These are phyloP conservation scores for Fusarium lateritium DNA, from an alignment of 2,329 filamentous ascomycete species.

Conservation along the genomic window DNA sequence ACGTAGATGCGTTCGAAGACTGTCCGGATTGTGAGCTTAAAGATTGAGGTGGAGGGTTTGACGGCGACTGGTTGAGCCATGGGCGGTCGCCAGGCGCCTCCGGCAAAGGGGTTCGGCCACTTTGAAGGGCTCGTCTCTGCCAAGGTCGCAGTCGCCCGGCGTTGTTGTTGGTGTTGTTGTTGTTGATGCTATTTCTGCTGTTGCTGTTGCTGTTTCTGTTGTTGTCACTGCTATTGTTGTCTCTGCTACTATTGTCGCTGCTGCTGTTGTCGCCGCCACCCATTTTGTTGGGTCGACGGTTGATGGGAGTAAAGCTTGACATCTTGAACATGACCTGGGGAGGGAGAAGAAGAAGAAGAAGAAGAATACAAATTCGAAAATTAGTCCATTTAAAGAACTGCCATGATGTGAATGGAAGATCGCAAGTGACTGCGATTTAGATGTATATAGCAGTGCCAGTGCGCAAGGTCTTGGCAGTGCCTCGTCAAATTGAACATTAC, in stretches of 20 bases:
- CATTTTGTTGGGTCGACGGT: background rate
- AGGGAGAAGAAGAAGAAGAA: too few species aligned
- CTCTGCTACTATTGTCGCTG: background rate
- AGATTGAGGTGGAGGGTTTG: too few species aligned
- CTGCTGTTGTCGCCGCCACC: background rate
- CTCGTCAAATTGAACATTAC: background rate
- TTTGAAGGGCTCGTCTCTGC: conserved; percentile 10
- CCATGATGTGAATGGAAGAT: background rate
- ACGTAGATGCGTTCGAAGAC: background rate
- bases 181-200: background rate
- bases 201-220: background rate
- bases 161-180: background rate
- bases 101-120: conserved; percentile 10
- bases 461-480: background rate
- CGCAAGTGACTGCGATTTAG: background rate
- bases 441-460: background rate
- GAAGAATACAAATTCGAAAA: background rate
- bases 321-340: background rate
- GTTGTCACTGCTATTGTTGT: too few species aligned
- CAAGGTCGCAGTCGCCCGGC: background rate
- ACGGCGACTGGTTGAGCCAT: background rate
- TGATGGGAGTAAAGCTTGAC: background rate
- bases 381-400: background rate
- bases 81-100: conserved; percentile 6
- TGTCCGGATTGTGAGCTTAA: background rate